Base-by-base conservation (phyloP, 2,329 filamentous ascomycete genomes). In the Annulohypoxylon truncatum region DNA sequence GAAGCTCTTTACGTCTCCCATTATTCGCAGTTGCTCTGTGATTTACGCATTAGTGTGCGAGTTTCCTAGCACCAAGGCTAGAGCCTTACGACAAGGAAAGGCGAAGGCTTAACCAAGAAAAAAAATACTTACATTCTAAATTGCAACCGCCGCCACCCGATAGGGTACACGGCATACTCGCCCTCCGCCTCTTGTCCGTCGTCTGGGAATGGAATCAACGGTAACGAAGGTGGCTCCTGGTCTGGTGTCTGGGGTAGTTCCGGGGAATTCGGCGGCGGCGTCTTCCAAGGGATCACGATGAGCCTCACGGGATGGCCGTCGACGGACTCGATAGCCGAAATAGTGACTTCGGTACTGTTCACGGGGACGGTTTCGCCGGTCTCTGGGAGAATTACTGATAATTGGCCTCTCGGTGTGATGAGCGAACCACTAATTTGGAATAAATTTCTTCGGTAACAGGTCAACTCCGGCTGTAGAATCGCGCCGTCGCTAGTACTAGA, bases 211-310 rank as follows among this genome's bases (percentile, higher is more conserved):
- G 87, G 87, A 52, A 89, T 87, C 67, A 97, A 80, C 0, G 93
- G 92, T 64, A 97, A 89, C 0, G 93, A 87, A 0, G 92, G 88
- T 4, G 95, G 95, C 77, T 98, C 95, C 76, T 95, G 94, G 77
- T 98, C 95, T 0, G 83, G 83, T 1, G 82, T 82, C 67, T 90
- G 87, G 66, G 80, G 84, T 63, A 89, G 83, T 69, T 91, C 88
- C n/a, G 89, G 85, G 2, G 90, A 88, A 79, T 90, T 92, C 53
- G 92, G 92, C 26, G 92, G 92, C 1, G 94, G 94, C 1, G 94
- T 97, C 83, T 98, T 98, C 95, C 95, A 98, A 0, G 95, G 95
- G 64, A 98, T 97, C 6, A 96, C 96, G 68, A 98, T 97, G 67
- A 98, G 90, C 73, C 96, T 95, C 44, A 97, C 93, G 0, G 92